Evolutionary conservation across 257 asterid species (phyloP).

Genomic region (Solanum paucissectum): DNA sequence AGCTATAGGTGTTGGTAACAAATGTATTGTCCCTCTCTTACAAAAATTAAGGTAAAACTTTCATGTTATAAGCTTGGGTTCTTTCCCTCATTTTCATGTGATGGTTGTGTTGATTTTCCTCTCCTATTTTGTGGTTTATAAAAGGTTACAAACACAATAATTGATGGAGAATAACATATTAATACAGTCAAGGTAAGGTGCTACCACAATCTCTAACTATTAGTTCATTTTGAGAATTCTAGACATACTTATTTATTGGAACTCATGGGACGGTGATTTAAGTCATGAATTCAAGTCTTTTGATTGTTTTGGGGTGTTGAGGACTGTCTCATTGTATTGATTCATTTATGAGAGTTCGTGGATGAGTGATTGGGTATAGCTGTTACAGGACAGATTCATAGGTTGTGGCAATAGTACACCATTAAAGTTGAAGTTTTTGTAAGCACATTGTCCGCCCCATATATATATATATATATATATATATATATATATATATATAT

Average conservation of each 20-base stretch:
- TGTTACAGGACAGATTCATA: neutral
- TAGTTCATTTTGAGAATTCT: no score
- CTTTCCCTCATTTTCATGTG: neutral
- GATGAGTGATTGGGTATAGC: neutral
- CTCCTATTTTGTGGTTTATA: neutral
- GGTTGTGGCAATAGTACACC: neutral
- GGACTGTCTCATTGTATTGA: neutral
- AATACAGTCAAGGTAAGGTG: neutral
- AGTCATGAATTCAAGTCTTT: neutral
- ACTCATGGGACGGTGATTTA: neutral
- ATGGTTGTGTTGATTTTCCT: neutral
- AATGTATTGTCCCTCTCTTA: neutral
- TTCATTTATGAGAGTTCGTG: neutral
- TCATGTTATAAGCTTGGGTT: neutral
- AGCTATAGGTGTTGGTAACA: neutral
- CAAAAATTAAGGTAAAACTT: neutral
- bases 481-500: no score
- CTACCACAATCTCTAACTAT: neutral
- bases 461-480: no score
- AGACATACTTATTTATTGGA: no score
- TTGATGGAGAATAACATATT: neutral
- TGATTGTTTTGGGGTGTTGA: neutral
- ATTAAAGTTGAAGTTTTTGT: no score
- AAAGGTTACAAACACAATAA: neutral
- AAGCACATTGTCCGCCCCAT: neutral